Percentiles rank a stretch among this genome's conserved stretches.
Conservation (phyloP, 306 rosid species). For the Medicago lupulina region DNA sequence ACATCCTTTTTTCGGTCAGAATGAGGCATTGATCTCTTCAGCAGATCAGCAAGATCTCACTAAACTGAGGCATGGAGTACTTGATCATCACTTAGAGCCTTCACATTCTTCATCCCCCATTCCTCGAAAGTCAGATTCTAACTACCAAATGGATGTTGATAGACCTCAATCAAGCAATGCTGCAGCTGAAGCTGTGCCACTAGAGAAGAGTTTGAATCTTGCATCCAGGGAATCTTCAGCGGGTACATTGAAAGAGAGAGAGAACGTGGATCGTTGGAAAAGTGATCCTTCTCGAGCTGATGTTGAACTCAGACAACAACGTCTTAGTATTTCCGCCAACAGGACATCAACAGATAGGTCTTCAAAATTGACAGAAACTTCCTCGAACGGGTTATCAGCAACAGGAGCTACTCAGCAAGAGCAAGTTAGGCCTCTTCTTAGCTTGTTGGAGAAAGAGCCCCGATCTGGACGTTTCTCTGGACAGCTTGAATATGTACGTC, state of each 20-base stretch:
- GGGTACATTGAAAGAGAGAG: constrained; percentile 60
- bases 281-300: constrained; percentile 70
- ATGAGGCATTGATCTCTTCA: constrained; percentile 61
- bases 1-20: constrained; percentile 68
- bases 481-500: constrained; percentile 94
- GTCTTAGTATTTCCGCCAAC: constrained; percentile 58
- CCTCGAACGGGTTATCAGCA: constrained; percentile 69
- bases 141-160: constrained; percentile 67
- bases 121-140: constrained; percentile 76
- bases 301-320: constrained; percentile 71
- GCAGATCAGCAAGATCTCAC: constrained; percentile 68
- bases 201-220: constrained; percentile 57
- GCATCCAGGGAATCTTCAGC: constrained; percentile 64
- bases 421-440: constrained; percentile 96
- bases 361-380: constrained; percentile 69
- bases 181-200: constrained; percentile 55
- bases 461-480: constrained; percentile 95
- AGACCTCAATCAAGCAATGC: constrained; percentile 72
- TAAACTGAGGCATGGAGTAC: constrained; percentile 68
- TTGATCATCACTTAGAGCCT: constrained; percentile 79
- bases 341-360: constrained; percentile 78
- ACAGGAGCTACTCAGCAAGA: constrained; percentile 69
- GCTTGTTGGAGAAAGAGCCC: constrained; percentile 96
- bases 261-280: constrained; percentile 70
- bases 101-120: constrained; percentile 82